These are phyloP conservation scores for Peniophora sp. DNA, from an alignment of 1,284 basidiomycete genomes.

Conservation along the genomic window DNA sequence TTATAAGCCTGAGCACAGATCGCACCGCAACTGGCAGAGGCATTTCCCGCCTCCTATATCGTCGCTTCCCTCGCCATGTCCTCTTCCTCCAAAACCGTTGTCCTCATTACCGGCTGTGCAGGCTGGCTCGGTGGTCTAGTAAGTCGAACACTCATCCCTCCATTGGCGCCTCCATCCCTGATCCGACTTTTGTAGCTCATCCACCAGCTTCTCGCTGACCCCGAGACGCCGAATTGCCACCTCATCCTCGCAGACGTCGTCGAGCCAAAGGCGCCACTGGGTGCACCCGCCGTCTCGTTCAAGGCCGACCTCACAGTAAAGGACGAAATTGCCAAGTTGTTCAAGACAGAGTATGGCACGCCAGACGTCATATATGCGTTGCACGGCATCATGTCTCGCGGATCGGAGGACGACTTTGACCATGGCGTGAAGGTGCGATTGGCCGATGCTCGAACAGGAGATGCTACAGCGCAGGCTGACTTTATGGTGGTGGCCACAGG, in stretches of 20 bases:
- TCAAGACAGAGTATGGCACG: constrained; percentile 30
- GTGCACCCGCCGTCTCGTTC: constrained; percentile 30
- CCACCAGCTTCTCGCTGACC: constrained; percentile 24
- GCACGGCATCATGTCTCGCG: constrained; percentile 65
- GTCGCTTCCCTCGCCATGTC: neutral
- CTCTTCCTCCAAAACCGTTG: constrained; percentile 17
- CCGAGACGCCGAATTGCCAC: constrained; percentile 29
- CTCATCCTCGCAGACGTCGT: constrained; percentile 52
- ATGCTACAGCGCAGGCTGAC: neutral
- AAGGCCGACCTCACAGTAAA: constrained; percentile 43
- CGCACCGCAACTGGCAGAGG: no score
- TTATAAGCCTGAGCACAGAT: no score
- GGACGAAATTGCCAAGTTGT: constrained; percentile 29
- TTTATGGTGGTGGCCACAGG: constrained; percentile 21
- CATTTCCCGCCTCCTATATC: neutral
- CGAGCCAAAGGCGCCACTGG: constrained; percentile 34
- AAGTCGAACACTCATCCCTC: constrained; percentile 9
- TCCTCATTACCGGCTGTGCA: constrained; percentile 53
- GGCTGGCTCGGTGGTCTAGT: constrained; percentile 40
- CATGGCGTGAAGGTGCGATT: constrained; percentile 39
- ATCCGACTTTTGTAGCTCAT: constrained; percentile 23
- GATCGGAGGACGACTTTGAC: constrained; percentile 57
- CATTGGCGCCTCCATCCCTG: neutral
- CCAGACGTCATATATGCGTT: constrained; percentile 48
- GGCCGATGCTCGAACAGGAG: neutral